A percentile compares a stretch with the other conserved stretches of the same genome.
These are phyloP conservation scores for Corniculantispora saksenae DNA, from an alignment of 2,329 filamentous ascomycete genomes.

Conservation along the genomic window DNA sequence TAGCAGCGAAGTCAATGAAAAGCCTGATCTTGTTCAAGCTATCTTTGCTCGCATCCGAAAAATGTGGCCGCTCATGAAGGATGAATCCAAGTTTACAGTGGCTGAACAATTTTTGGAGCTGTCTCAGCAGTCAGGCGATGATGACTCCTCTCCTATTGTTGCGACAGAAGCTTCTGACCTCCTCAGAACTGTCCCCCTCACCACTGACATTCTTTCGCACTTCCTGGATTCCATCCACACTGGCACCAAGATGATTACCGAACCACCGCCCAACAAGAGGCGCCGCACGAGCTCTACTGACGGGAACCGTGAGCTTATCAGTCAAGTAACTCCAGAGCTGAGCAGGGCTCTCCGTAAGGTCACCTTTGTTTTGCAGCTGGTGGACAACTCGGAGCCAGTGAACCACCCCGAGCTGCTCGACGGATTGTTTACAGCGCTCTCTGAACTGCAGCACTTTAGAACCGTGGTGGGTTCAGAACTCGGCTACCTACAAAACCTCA, in stretches of 20 bases:
- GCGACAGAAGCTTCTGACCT: conserved; percentile 69
- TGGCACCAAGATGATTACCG: conserved; percentile 70
- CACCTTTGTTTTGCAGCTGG: conserved; percentile 84
- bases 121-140: conserved; percentile 46
- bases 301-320: conserved; percentile 58
- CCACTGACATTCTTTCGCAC: conserved; percentile 68
- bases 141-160: conserved; percentile 39
- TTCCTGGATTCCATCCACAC: conserved; percentile 76
- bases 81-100: conserved; percentile 58
- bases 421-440: conserved; percentile 80
- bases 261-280: conserved; percentile 74
- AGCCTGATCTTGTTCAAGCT: conserved; percentile 57
- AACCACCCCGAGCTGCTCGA: conserved; percentile 75
- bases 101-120: conserved; percentile 65
- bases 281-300: conserved; percentile 76
- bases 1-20: conserved; percentile 39
- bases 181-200: conserved; percentile 71
- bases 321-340: conserved; percentile 65
- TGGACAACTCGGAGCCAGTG: conserved; percentile 77
- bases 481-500: conserved; percentile 84
- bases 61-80: conserved; percentile 73
- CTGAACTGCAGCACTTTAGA: conserved; percentile 82
- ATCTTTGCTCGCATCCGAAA: conserved; percentile 69
- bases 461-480: conserved; percentile 80
- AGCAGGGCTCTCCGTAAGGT: conserved; percentile 70